Evolutionary conservation across 106 monocot genomes (phyloP), one percentile per base, ranked within the genome.

Genomic region (Platanthera zijinensis): DNA sequence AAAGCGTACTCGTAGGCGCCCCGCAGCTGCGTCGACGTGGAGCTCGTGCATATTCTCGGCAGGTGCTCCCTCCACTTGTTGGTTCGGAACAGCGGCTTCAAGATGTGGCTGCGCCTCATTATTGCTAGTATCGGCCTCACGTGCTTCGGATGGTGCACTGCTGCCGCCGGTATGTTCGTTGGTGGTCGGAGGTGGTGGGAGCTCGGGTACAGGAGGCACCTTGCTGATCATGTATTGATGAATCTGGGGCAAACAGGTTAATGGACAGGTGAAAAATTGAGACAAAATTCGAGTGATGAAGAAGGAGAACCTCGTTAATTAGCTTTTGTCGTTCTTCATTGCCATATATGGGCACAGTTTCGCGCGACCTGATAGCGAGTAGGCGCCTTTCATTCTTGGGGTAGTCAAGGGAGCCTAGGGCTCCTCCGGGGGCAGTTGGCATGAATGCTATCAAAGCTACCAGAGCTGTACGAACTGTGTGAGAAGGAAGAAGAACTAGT

Each of bases 401-500:
- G 84, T 87, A 99, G 75, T 99, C 97, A 1, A 99, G 84, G n/a
- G 97, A 99, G 48, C 97, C 97, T 12, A 99, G 48, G 46, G 97
- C 97, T 6, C 97, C 97, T 51, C 89, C 89, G n/a, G 94, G 91
- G 76, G 83, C 89, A n/a, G 97, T 94, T 56, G 94, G 94, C 91
- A 97, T 94, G 67, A 99, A 99, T 56, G 97, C 94, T 79, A 99
- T 90, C 79, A 99, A 71, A 19, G 97, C 97, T 8, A 99, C 91
- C 57, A 99, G 80, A 51, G 97, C 94, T 68, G 97, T 94, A 18
- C 97, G 89, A 30, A 99, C 97, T 99, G 79, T 4, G 15, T 28
- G 17, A 13, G 54, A 57, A 56, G 76, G 69, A 62, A 50, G 11
- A 76, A 25, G n/a, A 25, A 63, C 19, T 7, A 9, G 62, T 63